Evolutionary conservation across 257 asterid genomes (phyloP).

Genomic region (Jacaranda mimosifolia): DNA sequence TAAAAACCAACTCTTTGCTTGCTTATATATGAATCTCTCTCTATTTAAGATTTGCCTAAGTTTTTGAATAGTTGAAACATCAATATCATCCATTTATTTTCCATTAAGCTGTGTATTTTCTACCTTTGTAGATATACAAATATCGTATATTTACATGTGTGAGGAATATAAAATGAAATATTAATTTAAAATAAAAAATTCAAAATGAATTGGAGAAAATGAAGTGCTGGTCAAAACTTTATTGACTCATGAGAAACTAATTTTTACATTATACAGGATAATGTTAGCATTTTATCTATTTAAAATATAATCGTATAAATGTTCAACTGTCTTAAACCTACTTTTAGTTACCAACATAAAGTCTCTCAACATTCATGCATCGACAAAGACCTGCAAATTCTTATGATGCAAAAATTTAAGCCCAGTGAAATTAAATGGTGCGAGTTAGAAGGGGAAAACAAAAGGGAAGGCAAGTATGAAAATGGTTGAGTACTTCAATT

Average conservation of each 20-base stretch:
- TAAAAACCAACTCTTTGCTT: conserved; percentile 27
- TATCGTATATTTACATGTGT: no score
- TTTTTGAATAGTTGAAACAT: conserved; percentile 39
- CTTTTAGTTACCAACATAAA: background rate
- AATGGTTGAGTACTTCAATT: background rate
- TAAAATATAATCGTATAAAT: background rate
- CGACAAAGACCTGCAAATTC: background rate
- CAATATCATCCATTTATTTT: conserved; percentile 33
- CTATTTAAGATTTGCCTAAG: background rate
- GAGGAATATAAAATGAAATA: no score
- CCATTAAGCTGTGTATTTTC: background rate
- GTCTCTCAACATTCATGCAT: background rate
- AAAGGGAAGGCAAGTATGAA: background rate
- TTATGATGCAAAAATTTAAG: background rate
- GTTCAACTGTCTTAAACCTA: background rate
- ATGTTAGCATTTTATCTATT: no score
- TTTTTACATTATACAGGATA: background rate
- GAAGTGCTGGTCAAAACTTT: no score
- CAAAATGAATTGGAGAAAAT: no score
- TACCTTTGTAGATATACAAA: no score
- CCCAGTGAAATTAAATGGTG: background rate
- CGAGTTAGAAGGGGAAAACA: background rate
- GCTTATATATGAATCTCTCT: conserved; percentile 6
- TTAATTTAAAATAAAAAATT: no score
- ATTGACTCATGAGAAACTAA: background rate